Base-by-base conservation (phyloP, 768 basidiomycete genomes). In the Amyloporia xantha region DNA sequence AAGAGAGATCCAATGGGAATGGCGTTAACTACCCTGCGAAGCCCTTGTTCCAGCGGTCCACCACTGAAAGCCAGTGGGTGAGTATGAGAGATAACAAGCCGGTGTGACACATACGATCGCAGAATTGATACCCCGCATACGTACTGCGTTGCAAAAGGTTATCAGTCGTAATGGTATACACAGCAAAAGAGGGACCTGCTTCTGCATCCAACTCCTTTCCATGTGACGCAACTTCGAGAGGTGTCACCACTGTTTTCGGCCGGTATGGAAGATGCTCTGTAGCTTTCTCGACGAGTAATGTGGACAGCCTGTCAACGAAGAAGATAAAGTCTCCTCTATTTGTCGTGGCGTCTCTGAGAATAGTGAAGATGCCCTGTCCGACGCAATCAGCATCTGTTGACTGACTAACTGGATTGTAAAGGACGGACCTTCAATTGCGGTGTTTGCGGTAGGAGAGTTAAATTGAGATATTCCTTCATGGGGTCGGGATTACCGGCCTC, bases 51-150 rank as follows among this genome's bases (percentile, higher is more conserved):
- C 19, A 99, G 76, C 2, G 90, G 86, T 12, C 92, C 91, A 9
- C 96, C 94, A 20, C 89, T 91, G 51, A 13, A 38, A 28, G 2
- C 17, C 4, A 33, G 53, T 23, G 59, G 46, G 48, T 35, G 51
- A 33, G 23, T 24, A 26, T 35, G 41, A 27, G 33, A 28, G 25
- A 20, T 9, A 33, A 45, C 15, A 43, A 39, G 13, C 35, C 3
- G 28, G 23, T 17, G 17, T 3, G 12, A 10, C 5, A 76, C 87
- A 51, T 59, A 91, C 81, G 93, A 93, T 53, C 93, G 81, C 40
- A 91, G 70, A 58, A 99, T 90, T 1, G 86, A 82, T 7, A 98
- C 85, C 4, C 94, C 95, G 55, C 94, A 94, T 3, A 95, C 68
- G 48, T 78, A 66, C 86, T 92, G 51, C 3, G n/a, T 10, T 33